Base-by-base conservation (phyloP, 1,284 basidiomycete genomes). In the Grifola frondosa region DNA sequence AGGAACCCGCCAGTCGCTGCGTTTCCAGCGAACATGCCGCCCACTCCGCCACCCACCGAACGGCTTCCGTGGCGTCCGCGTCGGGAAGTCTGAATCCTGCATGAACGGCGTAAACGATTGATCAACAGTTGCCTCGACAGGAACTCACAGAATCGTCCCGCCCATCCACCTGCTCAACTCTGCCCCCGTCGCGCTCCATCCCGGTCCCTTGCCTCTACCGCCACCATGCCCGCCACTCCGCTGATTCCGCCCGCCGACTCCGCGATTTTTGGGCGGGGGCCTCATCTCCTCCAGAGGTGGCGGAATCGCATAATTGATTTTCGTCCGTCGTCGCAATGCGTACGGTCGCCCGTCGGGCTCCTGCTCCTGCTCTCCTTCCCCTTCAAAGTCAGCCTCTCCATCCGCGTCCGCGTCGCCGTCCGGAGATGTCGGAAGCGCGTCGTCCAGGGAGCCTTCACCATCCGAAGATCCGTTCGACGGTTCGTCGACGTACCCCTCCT, bases 151-250 rank as follows among this genome's bases (percentile, higher is more conserved):
- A 88, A 58, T 90, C 87, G 53, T 86, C 82, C 1, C 76, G 10
- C 85, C 84, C 78, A 91, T 84, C 76, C 82, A 84, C 44, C 77
- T 71, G 34, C 84, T 80, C 24, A 89, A 62, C 62, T 88, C 85
- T 1, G 85, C 80, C 17, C 88, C 88, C 33, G 64, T 78, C 5
- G 80, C 84, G 61, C 85, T 89, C 85, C 86, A 89, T 3, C 86
- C 85, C 16, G 80, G 75, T 7, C 71, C 71, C 53, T 69, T 75
- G 28, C 61, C 60, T 58, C 67, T 68, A 30, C 63, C 68, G 74
- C 74, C 2, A 61, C 61, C 37, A n/a, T n/a, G n/a, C n/a, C n/a
- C n/a, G n/a, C n/a, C n/a, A n/a, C n/a, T n/a, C n/a, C n/a, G n/a
- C 39, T 64, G 64, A 26, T 58, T 61, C 17, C 58, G 62, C 38